Percentiles rank a stretch among this genome's conserved stretches.
Conservation (phyloP, 352 stramenopile species). For the Stramenopiles sp. region DNA sequence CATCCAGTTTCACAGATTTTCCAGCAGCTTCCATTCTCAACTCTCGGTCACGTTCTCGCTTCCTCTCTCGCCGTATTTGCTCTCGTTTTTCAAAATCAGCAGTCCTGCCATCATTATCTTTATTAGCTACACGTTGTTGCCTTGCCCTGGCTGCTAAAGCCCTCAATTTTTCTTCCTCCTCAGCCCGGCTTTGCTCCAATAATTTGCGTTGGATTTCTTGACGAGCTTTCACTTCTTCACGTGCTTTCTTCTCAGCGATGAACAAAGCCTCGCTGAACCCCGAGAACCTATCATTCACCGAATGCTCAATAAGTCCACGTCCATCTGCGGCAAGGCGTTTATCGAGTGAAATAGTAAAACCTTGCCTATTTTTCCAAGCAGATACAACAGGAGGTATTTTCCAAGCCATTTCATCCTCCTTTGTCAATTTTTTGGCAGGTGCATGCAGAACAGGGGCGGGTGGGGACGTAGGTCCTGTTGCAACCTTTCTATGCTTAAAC, state of each 20-base stretch:
- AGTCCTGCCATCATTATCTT: slow-evolving; percentile 18
- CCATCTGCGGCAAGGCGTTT: slow-evolving; percentile 94
- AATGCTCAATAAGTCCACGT: slow-evolving; percentile 74
- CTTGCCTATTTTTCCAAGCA: slow-evolving; percentile 98
- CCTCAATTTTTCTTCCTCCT: slow-evolving; percentile 83
- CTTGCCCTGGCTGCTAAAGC: slow-evolving; percentile 72
- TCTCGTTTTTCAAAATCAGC: slow-evolving; percentile 37
- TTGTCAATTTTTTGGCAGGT: slow-evolving; percentile 68
- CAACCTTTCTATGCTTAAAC: slow-evolving; percentile 92
- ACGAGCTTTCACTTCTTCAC: slow-evolving; percentile 87
- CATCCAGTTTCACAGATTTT: slow-evolving; percentile 62
- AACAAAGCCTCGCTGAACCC: slow-evolving; percentile 86
- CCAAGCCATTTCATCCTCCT: slow-evolving; percentile 82
- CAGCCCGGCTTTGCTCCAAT: slow-evolving; percentile 56
- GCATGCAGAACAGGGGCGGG: slow-evolving; percentile 73
- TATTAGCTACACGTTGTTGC: slow-evolving; percentile 61
- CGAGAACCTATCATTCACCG: slow-evolving; percentile 96
- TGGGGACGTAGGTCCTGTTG: slow-evolving; percentile 52
- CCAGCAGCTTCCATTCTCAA: slow-evolving; percentile 79
- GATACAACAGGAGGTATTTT: slow-evolving; percentile 97
- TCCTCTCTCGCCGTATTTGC: slow-evolving; percentile 63
- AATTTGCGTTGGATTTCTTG: slow-evolving; percentile 47
- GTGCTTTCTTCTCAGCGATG: slow-evolving; percentile 85
- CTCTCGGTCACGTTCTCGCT: slow-evolving; percentile 74
- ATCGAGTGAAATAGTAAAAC: slow-evolving; percentile 96